phyloP scores from a whole-genome alignment of 2,329 filamentous ascomycete species.

The Xylariales sp. region DNA sequence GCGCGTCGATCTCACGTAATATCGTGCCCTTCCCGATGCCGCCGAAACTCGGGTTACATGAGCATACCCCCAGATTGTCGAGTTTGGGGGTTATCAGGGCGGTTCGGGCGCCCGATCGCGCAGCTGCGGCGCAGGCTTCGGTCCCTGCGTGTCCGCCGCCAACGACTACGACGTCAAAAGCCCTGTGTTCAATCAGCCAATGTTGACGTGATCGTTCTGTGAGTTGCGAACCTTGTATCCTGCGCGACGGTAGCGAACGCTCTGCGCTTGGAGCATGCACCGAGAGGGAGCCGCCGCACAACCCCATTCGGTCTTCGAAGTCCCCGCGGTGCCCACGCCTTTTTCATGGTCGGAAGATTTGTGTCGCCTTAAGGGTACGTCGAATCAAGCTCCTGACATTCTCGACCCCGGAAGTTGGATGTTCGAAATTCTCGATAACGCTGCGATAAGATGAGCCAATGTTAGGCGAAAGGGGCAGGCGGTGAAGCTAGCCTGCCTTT shows the following conservation, averaged over 20 bases:
- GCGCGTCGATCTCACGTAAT: conserved; percentile 87
- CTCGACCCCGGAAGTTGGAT: background rate
- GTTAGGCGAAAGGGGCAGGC: conserved; percentile 8
- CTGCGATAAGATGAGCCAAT: conserved; percentile 13
- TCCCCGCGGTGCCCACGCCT: conserved; percentile 24
- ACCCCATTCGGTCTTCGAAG: conserved; percentile 20
- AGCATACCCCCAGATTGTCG: conserved; percentile 89
- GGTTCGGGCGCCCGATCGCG: conserved; percentile 81
- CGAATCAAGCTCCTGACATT: conserved; percentile 3
- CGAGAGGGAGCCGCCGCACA: conserved; percentile 13
- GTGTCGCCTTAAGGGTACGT: background rate
- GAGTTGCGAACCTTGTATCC: conserved; percentile 24
- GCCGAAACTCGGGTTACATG: conserved; percentile 94
- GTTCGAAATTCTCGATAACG: conserved; percentile 16
- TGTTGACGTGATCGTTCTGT: background rate
- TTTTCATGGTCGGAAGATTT: conserved; percentile 24
- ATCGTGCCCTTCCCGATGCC: conserved; percentile 99
- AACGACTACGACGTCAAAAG: conserved; percentile 90
- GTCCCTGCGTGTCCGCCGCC: conserved; percentile 94
- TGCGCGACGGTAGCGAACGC: conserved; percentile 28
- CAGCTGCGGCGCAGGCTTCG: conserved; percentile 88
- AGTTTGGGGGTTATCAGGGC: conserved; percentile 84
- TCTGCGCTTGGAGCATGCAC: conserved; percentile 13
- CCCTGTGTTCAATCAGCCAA: conserved; percentile 35
- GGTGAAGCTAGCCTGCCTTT: too few relatives aligned